Percentiles rank a stretch among this genome's conserved stretches.
These are phyloP conservation scores for Theobroma grandiflorum DNA, from an alignment of 441 rosid genomes.

Conservation along the genomic window DNA sequence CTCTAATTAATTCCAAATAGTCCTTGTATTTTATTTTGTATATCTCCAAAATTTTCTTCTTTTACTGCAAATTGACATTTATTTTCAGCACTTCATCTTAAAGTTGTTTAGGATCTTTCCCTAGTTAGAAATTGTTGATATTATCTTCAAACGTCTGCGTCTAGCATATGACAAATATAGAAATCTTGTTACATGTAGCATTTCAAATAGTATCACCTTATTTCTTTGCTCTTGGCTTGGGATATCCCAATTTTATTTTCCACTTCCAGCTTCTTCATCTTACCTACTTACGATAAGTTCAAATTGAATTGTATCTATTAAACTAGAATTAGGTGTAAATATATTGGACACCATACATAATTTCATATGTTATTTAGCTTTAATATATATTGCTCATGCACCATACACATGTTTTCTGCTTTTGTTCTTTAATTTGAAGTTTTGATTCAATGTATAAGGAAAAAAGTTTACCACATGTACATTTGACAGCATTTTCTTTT, in stretches of 20 bases:
- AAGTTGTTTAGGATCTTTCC: slow-evolving; percentile 3
- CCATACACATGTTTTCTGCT: not conserved
- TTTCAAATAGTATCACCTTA: not conserved
- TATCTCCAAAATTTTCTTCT: not conserved
- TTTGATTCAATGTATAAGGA: not conserved
- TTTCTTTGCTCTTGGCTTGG: not conserved
- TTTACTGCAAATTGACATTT: not conserved
- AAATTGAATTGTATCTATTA: not conserved
- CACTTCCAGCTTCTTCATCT: not conserved
- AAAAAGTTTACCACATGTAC: not conserved
- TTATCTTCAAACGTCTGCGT: not conserved
- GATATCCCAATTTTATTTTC: not conserved
- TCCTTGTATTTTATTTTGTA: not conserved
- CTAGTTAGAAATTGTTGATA: not conserved
- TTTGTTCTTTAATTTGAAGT: not conserved
- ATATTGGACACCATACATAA: not conserved
- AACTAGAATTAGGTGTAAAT: not conserved
- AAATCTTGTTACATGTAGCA: not conserved
- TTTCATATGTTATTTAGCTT: not conserved
- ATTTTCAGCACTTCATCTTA: not conserved
- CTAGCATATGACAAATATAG: not conserved
- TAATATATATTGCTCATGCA: not conserved
- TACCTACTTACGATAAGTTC: not conserved
- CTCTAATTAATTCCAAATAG: not conserved
- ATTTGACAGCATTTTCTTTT: not conserved